These are phyloP conservation scores for Alternaria solani DNA, from an alignment of 2,329 filamentous ascomycete species.

Conservation along the genomic window DNA sequence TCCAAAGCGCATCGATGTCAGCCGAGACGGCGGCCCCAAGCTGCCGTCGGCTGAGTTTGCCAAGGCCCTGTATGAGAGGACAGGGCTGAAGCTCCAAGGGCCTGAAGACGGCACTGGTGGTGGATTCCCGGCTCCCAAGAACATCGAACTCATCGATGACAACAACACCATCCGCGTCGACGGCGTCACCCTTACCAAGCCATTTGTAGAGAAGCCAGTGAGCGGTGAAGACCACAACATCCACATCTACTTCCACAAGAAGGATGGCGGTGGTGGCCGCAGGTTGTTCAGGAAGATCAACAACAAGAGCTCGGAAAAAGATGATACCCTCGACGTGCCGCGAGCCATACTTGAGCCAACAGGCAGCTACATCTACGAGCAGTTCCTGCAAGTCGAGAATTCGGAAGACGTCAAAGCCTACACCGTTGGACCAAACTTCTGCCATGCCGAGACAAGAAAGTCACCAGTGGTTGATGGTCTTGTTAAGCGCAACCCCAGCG, in stretches of 20 bases:
- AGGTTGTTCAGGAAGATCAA: constrained; percentile 96
- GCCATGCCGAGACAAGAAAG: constrained; percentile 96
- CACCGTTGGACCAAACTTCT: constrained; percentile 90
- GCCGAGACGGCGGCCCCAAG: constrained; percentile 86
- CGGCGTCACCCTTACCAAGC: constrained; percentile 81
- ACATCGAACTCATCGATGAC: constrained; percentile 87
- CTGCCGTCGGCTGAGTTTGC: constrained; percentile 81
- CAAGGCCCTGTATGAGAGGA: constrained; percentile 80
- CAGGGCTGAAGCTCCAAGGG: constrained; percentile 77
- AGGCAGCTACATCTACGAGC: constrained; percentile 94
- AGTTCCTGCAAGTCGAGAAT: constrained; percentile 96
- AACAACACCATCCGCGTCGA: constrained; percentile 90
- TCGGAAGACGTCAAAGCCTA: constrained; percentile 99
- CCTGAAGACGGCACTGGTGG: constrained; percentile 72
- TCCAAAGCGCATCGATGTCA: constrained; percentile 87
- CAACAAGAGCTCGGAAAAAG: constrained; percentile 97
- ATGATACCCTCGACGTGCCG: constrained; percentile 77
- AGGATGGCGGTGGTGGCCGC: constrained; percentile 85
- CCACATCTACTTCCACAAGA: constrained; percentile 93
- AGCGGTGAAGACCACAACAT: constrained; percentile 99
- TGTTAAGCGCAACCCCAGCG: constrained; percentile 94
- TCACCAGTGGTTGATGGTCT: constrained; percentile 96
- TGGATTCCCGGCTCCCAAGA: constrained; percentile 64
- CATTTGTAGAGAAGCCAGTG: constrained; percentile 98
- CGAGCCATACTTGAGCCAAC: constrained; percentile 80